Conservation (phyloP, 129 eudicot genomes). For the Silybum marianum region DNA sequence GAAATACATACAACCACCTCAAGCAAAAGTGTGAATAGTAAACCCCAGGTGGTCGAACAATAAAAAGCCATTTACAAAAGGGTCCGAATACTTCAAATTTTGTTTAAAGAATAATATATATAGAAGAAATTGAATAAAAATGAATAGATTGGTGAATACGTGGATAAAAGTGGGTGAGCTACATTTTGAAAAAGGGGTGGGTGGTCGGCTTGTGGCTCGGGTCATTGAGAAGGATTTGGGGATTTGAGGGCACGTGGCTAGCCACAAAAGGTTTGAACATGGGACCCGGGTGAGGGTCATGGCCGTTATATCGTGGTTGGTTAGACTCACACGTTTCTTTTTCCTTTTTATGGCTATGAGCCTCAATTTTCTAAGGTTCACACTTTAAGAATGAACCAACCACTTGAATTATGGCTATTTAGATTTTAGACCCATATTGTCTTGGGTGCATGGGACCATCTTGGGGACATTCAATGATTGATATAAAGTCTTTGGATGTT, state of each 20-base stretch:
- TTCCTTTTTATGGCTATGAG: neutral
- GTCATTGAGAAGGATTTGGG: conserved; percentile 8
- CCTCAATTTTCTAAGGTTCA: conserved; percentile 23
- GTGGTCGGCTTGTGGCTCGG: conserved; percentile 35
- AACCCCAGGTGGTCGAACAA: conserved; percentile 11
- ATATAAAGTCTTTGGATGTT: neutral
- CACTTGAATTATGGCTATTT: neutral
- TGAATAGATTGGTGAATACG: conserved; percentile 23
- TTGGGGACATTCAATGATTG: neutral
- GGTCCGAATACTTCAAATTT: neutral
- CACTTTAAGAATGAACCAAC: conserved; percentile 12
- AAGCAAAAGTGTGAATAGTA: conserved; percentile 16
- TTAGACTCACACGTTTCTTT: conserved; percentile 29
- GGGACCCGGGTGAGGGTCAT: conserved; percentile 18
- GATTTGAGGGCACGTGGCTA: conserved; percentile 33
- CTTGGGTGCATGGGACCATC: neutral
- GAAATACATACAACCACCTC: conserved; percentile 28
- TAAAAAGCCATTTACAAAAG: conserved; percentile 34
- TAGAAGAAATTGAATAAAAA: conserved; percentile 1
- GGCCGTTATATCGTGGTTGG: conserved; percentile 19
- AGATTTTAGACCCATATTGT: neutral
- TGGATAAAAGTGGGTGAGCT: conserved; percentile 38
- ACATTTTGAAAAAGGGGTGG: conserved; percentile 29
- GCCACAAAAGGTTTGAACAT: conserved; percentile 7
- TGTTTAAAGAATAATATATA: neutral